A percentile compares a stretch with the other conserved stretches of the same genome.
Evolutionary conservation across 345 rosid genomes (phyloP).

Genomic region (Eucalyptus urophylla): DNA sequence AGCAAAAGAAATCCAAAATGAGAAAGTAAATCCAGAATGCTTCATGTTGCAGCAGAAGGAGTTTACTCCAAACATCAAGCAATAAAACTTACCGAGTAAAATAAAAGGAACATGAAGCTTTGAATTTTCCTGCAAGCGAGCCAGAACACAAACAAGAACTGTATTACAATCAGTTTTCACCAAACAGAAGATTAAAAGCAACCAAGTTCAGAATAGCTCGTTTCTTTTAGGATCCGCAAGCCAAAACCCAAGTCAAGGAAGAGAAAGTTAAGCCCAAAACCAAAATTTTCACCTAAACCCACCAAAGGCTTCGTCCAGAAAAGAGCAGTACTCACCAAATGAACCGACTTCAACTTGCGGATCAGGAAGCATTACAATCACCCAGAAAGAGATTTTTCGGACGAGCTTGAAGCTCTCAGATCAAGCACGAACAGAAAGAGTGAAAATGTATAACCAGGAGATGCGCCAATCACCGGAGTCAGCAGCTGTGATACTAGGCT

Average conservation of each 20-base stretch:
- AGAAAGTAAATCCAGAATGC: neutral
- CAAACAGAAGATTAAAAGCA: neutral
- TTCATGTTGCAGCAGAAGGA: neutral
- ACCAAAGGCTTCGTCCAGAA: neutral
- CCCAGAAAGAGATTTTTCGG: neutral
- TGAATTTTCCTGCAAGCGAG: neutral
- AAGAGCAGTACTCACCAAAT: neutral
- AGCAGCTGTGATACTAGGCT: conserved; percentile 26
- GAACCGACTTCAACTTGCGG: neutral
- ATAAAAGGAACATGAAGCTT: neutral
- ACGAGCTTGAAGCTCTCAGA: neutral
- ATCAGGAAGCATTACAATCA: neutral
- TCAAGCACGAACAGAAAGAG: neutral
- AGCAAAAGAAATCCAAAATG: neutral
- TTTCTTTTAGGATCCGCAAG: neutral
- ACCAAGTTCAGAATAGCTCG: neutral
- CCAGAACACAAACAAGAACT: neutral
- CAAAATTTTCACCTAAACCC: neutral
- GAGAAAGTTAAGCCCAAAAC: neutral
- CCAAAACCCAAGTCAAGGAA: neutral
- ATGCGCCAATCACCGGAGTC: neutral
- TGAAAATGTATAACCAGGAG: neutral
- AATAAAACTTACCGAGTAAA: neutral
- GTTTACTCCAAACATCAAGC: neutral
- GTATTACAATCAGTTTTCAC: neutral